Evolutionary conservation across 306 rosid genomes (phyloP).

Genomic region (Prunus padus): DNA sequence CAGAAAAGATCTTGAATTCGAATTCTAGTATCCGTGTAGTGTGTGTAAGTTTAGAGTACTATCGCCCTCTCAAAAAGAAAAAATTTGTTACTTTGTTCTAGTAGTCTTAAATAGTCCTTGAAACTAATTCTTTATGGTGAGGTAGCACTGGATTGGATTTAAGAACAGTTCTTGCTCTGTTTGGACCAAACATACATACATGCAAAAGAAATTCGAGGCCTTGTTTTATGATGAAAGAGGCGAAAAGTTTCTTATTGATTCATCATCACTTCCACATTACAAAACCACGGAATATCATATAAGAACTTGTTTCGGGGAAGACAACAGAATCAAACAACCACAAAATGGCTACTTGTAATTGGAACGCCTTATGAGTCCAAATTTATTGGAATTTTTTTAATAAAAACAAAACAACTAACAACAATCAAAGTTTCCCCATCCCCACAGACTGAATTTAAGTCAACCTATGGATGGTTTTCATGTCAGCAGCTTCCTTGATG

Average conservation of each 20-base stretch:
- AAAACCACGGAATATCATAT: neutral
- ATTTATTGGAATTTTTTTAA: constrained; percentile 28
- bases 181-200: neutral
- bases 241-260: neutral
- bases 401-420: neutral
- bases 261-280: constrained; percentile 4
- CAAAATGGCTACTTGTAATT: constrained; percentile 11
- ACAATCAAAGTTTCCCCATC: neutral
- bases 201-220: neutral
- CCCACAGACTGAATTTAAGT: constrained; percentile 25
- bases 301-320: neutral
- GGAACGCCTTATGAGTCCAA: neutral
- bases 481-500: constrained; percentile 68
- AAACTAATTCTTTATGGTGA: too few species aligned
- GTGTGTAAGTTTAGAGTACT: too few species aligned
- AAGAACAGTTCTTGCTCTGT: too few species aligned
- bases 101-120: too few species aligned
- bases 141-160: too few species aligned
- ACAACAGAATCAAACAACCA: neutral
- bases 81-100: too few species aligned
- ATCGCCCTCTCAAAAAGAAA: too few species aligned
- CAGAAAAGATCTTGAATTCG: too few species aligned
- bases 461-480: constrained; percentile 90
- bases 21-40: rapidly evolving
- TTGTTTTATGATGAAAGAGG: neutral